These are phyloP conservation scores for Orbilia oligospora DNA, from an alignment of 2,329 filamentous ascomycete genomes.

Conservation along the genomic window DNA sequence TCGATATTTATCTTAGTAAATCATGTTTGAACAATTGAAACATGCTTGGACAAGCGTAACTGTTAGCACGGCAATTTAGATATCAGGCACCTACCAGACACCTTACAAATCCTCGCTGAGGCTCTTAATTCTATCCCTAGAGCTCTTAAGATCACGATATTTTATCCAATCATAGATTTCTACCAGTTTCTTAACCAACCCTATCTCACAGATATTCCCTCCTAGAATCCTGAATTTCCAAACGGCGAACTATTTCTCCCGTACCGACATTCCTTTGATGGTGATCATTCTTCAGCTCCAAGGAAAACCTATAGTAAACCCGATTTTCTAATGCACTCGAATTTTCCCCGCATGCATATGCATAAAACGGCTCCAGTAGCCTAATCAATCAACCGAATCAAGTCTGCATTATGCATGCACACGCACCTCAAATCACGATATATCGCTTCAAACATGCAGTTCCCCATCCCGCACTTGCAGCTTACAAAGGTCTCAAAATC, in stretches of 20 bases:
- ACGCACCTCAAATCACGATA: conserved; percentile 28
- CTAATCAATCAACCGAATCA: conserved; percentile 27
- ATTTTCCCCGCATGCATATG: conserved; percentile 20
- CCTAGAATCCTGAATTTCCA: neutral
- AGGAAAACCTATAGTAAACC: neutral
- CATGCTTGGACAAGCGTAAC: too few relatives aligned
- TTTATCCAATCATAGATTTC: neutral
- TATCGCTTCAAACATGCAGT: conserved; percentile 23
- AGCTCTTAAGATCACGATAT: neutral
- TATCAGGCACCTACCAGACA: too few relatives aligned
- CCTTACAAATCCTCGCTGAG: too few relatives aligned
- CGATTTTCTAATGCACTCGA: neutral
- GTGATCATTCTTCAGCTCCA: neutral
- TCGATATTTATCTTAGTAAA: too few relatives aligned
- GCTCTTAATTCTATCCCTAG: too few relatives aligned
- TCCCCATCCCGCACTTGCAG: conserved; percentile 23
- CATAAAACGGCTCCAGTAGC: conserved; percentile 29
- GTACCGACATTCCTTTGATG: too few relatives aligned
- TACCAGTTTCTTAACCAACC: neutral
- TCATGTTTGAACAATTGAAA: too few relatives aligned
- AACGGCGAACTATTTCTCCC: neutral
- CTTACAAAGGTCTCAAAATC: conserved; percentile 20
- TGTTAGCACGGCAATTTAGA: too few relatives aligned
- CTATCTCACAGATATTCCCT: neutral
- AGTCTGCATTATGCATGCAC: conserved; percentile 22